Conservation (phyloP, 495 filamentous ascomycete species). For the Physcia stellaris region DNA sequence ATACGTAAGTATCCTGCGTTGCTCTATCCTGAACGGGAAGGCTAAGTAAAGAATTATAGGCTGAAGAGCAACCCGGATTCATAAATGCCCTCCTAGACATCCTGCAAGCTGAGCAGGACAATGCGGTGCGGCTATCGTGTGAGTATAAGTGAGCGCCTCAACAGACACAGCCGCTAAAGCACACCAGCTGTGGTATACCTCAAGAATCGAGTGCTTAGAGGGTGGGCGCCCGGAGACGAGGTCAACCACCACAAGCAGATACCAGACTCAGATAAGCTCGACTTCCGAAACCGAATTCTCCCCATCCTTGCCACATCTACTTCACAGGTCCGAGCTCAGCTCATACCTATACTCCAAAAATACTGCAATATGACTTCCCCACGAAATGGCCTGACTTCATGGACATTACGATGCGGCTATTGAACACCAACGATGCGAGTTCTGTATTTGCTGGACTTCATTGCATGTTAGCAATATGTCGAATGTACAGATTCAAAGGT, state of each 20-base stretch:
- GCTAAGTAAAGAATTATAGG: too few relatives aligned
- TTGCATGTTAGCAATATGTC: constrained; percentile 84
- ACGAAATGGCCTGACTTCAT: constrained; percentile 86
- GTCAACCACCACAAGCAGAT: constrained; percentile 46
- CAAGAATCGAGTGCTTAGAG: constrained; percentile 88
- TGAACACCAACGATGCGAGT: constrained; percentile 66
- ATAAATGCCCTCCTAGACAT: constrained; percentile 84
- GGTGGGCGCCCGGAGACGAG: constrained; percentile 73
- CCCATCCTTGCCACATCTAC: constrained; percentile 74
- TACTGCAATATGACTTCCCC: constrained; percentile 90
- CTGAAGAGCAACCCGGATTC: constrained; percentile 82
- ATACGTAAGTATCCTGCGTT: constrained; percentile 50
- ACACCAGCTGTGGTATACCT: constrained; percentile 81
- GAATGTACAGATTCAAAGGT: constrained; percentile 86
- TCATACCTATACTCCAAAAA: constrained; percentile 85
- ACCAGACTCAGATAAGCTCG: constrained; percentile 76
- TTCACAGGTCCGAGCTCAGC: constrained; percentile 70
- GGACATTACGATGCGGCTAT: constrained; percentile 75
- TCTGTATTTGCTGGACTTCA: constrained; percentile 89
- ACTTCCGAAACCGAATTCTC: constrained; percentile 73
- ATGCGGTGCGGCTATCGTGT: constrained; percentile 77
- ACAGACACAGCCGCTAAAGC: constrained; percentile 6
- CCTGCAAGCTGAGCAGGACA: constrained; percentile 72
- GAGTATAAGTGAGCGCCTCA: constrained; percentile 14
- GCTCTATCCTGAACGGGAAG: too few relatives aligned